Percentiles rank a stretch among this genome's conserved stretches.
Conservation (phyloP, 805 yeast species). For the Saccharomycopsis sp. region DNA sequence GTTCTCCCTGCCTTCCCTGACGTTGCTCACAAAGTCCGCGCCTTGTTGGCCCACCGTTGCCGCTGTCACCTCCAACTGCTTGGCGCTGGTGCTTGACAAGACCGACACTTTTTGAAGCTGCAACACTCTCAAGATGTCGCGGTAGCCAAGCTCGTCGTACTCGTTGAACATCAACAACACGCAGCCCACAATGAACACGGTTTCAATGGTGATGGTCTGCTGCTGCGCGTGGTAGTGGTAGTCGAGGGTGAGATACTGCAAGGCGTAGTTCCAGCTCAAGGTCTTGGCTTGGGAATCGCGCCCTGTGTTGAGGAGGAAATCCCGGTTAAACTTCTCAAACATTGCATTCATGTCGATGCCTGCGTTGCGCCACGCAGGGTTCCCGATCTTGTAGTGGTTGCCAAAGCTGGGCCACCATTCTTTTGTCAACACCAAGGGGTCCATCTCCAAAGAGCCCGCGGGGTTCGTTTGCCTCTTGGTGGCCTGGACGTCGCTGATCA, state of each 20-base stretch:
- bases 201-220: slow-evolving; percentile 4
- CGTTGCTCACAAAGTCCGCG: background rate
- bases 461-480: background rate
- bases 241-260: slow-evolving; percentile 15
- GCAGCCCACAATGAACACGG: slow-evolving; percentile 15
- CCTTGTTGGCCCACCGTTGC: background rate
- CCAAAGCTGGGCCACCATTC: slow-evolving; percentile 13
- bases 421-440: slow-evolving; percentile 6
- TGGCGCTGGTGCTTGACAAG: background rate
- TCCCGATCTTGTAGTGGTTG: too few relatives aligned
- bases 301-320: too few relatives aligned
- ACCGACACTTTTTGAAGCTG: background rate
- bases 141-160: slow-evolving; percentile 3
- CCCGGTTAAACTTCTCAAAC: too few relatives aligned
- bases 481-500: slow-evolving; percentile 6
- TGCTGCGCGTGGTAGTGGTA: background rate
- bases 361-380: too few relatives aligned
- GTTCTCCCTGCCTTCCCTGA: background rate
- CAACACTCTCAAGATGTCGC: background rate
- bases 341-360: too few relatives aligned
- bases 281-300: too few relatives aligned
- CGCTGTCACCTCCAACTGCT: background rate
- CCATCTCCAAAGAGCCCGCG: too few relatives aligned
- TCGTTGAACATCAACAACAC: slow-evolving; percentile 17
- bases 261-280: slow-evolving; percentile 14